phyloP scores from a whole-genome alignment of 306 rosid genomes.

The Boehmeria nivea region DNA sequence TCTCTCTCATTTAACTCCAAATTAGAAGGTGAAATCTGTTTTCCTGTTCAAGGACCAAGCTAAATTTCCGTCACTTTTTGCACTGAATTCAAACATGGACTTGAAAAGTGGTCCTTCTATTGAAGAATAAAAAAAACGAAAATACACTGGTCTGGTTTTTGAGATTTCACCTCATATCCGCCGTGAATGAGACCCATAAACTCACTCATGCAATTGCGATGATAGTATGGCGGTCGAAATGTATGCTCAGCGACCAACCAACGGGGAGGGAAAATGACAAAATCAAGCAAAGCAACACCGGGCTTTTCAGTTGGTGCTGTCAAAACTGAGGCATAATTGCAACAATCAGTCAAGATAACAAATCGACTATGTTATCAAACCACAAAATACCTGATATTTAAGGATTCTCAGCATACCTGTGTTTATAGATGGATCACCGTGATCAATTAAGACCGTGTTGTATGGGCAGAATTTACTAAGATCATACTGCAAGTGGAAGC shows the following conservation, averaged over 20 bases:
- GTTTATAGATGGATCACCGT: conserved; percentile 86
- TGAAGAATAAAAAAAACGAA: too few relatives aligned
- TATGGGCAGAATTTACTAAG: conserved; percentile 88
- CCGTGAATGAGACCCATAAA: conserved; percentile 96
- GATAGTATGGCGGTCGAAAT: conserved; percentile 96
- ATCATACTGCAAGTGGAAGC: conserved; percentile 70
- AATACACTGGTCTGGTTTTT: too few relatives aligned
- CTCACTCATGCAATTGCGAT: conserved; percentile 98
- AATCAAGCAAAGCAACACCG: conserved; percentile 91
- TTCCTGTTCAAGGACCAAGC: too few relatives aligned
- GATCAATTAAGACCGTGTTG: conserved; percentile 82
- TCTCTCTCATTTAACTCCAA: too few relatives aligned
- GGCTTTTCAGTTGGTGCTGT: conserved; percentile 91
- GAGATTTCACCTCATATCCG: conserved; percentile 75
- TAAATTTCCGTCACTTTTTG: too few relatives aligned
- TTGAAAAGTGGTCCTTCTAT: too few relatives aligned
- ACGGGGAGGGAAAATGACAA: conserved; percentile 87
- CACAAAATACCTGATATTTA: conserved; percentile 5
- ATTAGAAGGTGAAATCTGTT: too few relatives aligned
- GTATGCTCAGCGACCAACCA: conserved; percentile 98
- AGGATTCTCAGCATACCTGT: conserved; percentile 51
- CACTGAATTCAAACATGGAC: too few relatives aligned
- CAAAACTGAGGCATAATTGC: conserved; percentile 46
- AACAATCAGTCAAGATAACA: conserved; percentile 8
- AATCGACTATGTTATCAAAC: background rate